These are phyloP conservation scores for Cyberlindnera americana DNA, from an alignment of 805 yeast genomes.

Conservation along the genomic window DNA sequence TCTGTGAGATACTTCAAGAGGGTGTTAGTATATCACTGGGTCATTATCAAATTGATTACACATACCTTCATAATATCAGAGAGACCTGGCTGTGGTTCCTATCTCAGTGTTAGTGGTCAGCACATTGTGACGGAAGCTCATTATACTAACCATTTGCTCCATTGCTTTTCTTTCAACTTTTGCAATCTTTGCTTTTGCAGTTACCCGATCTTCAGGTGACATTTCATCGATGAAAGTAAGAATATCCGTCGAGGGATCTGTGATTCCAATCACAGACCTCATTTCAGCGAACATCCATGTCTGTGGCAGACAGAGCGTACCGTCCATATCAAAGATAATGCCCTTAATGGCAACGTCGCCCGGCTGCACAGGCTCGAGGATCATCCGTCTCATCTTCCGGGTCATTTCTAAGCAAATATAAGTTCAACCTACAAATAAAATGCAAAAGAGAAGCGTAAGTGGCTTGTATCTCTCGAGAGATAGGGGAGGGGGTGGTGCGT, in stretches of 20 bases:
- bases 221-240: constrained; percentile 46
- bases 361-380: constrained; percentile 20
- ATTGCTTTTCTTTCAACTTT: constrained; percentile 61
- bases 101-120: neutral
- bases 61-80: constrained; percentile 15
- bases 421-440: too few species aligned
- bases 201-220: constrained; percentile 33
- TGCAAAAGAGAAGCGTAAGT: too few species aligned
- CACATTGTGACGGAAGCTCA: too few species aligned
- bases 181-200: constrained; percentile 45
- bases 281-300: constrained; percentile 55
- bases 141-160: constrained; percentile 42
- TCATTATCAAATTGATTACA: neutral
- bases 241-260: constrained; percentile 45
- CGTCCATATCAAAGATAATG: constrained; percentile 76
- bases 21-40: neutral
- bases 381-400: constrained; percentile 15
- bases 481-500: too few species aligned
- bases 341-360: constrained; percentile 42
- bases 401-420: neutral
- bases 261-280: constrained; percentile 55
- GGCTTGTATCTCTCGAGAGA: too few species aligned
- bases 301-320: constrained; percentile 68
- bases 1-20: constrained; percentile 12
- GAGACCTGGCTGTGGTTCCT: constrained; percentile 27